A percentile compares a stretch with the other conserved stretches of the same genome.
Conservation (phyloP, 2,329 filamentous ascomycete species). For the Hypoxylon sp. region DNA sequence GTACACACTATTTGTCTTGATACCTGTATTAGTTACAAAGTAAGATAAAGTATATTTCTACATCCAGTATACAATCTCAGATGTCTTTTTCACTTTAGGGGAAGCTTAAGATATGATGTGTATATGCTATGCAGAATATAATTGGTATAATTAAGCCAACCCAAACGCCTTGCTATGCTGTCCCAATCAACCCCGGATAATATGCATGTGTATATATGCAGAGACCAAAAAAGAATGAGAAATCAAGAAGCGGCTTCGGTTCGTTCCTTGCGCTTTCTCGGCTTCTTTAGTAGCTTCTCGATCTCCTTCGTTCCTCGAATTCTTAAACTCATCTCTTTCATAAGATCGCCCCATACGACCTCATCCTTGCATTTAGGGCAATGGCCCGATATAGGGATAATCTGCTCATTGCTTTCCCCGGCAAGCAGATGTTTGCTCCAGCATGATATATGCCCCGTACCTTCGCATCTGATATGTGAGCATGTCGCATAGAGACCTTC, state of each 20-base stretch:
- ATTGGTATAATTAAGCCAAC: not conserved
- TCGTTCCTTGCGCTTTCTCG: conserved; percentile 44
- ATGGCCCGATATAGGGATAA: conserved; percentile 73
- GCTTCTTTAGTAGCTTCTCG: conserved; percentile 70
- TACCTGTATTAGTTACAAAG: not conserved
- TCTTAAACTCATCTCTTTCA: conserved; percentile 82
- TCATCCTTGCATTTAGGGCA: conserved; percentile 75
- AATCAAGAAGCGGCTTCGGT: conserved; percentile 21
- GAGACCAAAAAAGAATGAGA: not conserved
- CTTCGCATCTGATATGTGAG: conserved; percentile 61
- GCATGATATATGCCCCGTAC: conserved; percentile 67
- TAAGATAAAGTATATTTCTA: not conserved
- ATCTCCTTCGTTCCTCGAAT: conserved; percentile 75
- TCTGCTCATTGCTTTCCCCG: conserved; percentile 44
- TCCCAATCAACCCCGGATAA: not conserved
- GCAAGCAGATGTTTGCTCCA: conserved; percentile 63
- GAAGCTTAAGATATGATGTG: too few relatives aligned
- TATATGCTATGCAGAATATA: too few relatives aligned
- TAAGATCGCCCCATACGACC: conserved; percentile 77
- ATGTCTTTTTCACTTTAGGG: too few relatives aligned
- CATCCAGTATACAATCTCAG: too few relatives aligned
- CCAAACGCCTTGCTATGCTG: conserved; percentile 22
- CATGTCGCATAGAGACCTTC: conserved; percentile 66
- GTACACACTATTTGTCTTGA: conserved; percentile 5
- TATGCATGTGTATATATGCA: not conserved